Percentiles rank a stretch among this genome's conserved stretches.
Conservation (phyloP, 768 basidiomycete genomes). For the Sporobolomyces pararoseus region DNA sequence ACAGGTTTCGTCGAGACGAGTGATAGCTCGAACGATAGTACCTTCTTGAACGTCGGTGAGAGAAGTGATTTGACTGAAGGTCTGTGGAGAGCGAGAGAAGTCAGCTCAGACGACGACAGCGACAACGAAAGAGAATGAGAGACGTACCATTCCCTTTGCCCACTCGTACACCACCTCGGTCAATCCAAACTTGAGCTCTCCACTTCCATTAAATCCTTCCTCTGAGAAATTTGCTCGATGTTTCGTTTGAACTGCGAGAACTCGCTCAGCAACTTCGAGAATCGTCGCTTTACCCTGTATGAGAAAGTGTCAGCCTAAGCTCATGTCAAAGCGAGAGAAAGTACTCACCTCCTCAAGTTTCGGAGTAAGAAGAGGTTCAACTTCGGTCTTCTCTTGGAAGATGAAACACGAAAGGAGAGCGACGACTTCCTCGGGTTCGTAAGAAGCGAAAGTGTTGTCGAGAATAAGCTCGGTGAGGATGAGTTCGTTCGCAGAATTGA, state of each 20-base stretch:
- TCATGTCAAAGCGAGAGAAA: not conserved
- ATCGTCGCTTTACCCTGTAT: constrained; percentile 68
- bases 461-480: constrained; percentile 93
- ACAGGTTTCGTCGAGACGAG: constrained; percentile 92
- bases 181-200: constrained; percentile 80
- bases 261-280: constrained; percentile 67
- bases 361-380: constrained; percentile 73
- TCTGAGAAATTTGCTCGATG: constrained; percentile 71
- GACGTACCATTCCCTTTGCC: constrained; percentile 92
- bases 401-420: constrained; percentile 93
- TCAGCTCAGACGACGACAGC: not conserved
- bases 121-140: not conserved
- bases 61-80: constrained; percentile 87
- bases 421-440: constrained; percentile 92
- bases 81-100: constrained; percentile 54
- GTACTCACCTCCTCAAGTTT: constrained; percentile 60
- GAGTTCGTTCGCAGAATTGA: constrained; percentile 96
- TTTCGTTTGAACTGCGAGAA: constrained; percentile 72
- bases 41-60: constrained; percentile 95
- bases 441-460: constrained; percentile 84
- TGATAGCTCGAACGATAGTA: constrained; percentile 93
- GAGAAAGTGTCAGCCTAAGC: not conserved
- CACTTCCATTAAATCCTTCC: constrained; percentile 39
- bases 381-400: constrained; percentile 95
- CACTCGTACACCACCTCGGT: constrained; percentile 98